These are phyloP conservation scores for Berberis vulgaris DNA, from an alignment of 164 flowering plant species.

Conservation along the genomic window DNA sequence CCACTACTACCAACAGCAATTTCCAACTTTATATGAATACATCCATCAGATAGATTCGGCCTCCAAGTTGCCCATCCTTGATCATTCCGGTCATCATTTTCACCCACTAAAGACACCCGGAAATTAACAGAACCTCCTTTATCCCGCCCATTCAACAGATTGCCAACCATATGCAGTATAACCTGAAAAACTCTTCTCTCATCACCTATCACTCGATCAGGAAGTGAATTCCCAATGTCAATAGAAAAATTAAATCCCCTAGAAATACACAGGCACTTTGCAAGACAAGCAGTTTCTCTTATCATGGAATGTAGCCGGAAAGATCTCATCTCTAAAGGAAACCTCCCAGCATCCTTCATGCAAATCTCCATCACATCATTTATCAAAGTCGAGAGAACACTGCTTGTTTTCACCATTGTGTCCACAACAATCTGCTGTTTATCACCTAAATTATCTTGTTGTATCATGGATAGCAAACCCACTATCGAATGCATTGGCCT, in stretches of 20 bases:
- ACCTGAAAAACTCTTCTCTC: slow-evolving; percentile 89
- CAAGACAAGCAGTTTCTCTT: slow-evolving; percentile 73
- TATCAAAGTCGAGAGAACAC: slow-evolving; percentile 67
- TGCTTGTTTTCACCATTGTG: slow-evolving; percentile 59
- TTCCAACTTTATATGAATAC: slow-evolving; percentile 2
- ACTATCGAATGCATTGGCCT: slow-evolving; percentile 86
- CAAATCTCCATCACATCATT: slow-evolving; percentile 75
- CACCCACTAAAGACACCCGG: slow-evolving; percentile 32
- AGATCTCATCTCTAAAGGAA: slow-evolving; percentile 46
- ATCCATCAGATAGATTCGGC: slow-evolving; percentile 24
- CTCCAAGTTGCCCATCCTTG: slow-evolving; percentile 63
- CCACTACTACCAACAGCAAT: slow-evolving; percentile 1
- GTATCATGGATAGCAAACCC: slow-evolving; percentile 73
- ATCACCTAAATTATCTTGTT: slow-evolving; percentile 39
- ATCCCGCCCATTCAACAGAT: slow-evolving; percentile 38
- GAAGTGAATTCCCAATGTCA: slow-evolving; percentile 50
- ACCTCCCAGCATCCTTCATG: slow-evolving; percentile 44
- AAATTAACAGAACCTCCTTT: slow-evolving; percentile 36
- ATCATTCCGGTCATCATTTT: slow-evolving; percentile 46
- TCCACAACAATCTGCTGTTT: slow-evolving; percentile 57
- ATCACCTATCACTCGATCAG: slow-evolving; percentile 70
- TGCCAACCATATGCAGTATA: slow-evolving; percentile 84
- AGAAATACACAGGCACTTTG: slow-evolving; percentile 62
- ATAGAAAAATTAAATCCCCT: slow-evolving; percentile 45
- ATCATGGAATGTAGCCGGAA: slow-evolving; percentile 60